These are phyloP conservation scores for Fusarium incarnatum DNA, from an alignment of 2,329 filamentous ascomycete species.

Conservation along the genomic window DNA sequence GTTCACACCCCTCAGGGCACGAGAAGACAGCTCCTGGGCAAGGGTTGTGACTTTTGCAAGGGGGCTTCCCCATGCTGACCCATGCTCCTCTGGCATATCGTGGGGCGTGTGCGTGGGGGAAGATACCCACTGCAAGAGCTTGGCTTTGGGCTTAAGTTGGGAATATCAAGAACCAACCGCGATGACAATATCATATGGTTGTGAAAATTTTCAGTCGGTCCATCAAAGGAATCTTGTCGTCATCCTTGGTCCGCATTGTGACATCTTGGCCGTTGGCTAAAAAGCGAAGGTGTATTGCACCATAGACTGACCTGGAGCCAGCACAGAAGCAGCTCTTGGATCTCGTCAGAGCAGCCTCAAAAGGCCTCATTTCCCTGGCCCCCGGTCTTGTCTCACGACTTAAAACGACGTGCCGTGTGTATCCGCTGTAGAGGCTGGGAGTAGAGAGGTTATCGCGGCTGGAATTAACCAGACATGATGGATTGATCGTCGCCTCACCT, in stretches of 20 bases:
- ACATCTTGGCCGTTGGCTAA: constrained; percentile 13
- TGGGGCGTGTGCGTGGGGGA: constrained; percentile 37
- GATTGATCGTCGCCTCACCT: constrained; percentile 9
- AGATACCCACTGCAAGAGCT: constrained; percentile 19
- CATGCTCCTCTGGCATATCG: constrained; percentile 37
- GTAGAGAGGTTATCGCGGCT: neutral
- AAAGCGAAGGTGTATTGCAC: neutral
- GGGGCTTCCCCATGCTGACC: constrained; percentile 34
- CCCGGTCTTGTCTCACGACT: constrained; percentile 4
- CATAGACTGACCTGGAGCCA: neutral
- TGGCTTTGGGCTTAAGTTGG: constrained; percentile 12
- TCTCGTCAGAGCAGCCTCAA: constrained; percentile 26
- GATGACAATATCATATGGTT: neutral
- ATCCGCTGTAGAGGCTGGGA: neutral
- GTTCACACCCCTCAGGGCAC: constrained; percentile 23
- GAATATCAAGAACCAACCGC: constrained; percentile 1
- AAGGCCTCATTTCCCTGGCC: constrained; percentile 36
- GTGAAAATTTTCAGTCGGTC: constrained; percentile 5
- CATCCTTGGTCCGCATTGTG: constrained; percentile 29
- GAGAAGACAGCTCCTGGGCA: constrained; percentile 6
- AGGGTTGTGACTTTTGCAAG: constrained; percentile 16
- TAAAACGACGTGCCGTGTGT: constrained; percentile 4
- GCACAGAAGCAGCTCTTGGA: constrained; percentile 7
- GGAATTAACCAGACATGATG: neutral
- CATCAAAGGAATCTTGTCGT: constrained; percentile 20